Base-by-base conservation (phyloP, 371 early-diverging fungal genomes). In the Actinomortierella wolfii region DNA sequence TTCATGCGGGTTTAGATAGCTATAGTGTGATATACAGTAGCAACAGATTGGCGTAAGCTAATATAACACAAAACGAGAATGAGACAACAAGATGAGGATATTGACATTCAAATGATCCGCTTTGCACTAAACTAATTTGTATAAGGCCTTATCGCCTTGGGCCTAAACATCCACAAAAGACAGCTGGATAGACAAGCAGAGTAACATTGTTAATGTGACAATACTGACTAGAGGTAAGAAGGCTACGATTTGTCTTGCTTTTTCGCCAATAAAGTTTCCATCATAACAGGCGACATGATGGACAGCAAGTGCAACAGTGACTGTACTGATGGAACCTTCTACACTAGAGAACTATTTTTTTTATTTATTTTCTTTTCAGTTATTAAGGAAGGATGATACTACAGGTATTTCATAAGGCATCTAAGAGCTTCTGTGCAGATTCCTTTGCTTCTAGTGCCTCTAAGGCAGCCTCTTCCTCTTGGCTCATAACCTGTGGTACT, bases 381-480 rank as follows among this genome's bases (percentile, higher is more conserved):
- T 2, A 44, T n/a, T 44, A 24, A 21, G 20, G 24, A 48, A 24
- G 14, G 21, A 48, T 2, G 18, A 48, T 14, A 48, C 3, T 48
- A 46, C 13, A 2, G 14, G 5, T 14, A 13, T 21, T 26, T 45
- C 47, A 67, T 29, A 70, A 51, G 8, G 65, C 23, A 4, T 20
- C 62, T 29, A 71, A 56, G 25, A 66, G 50, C 25, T 71, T 65
- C 29, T 66, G 66, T 17, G 41, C 66, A 62, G 55, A 71, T 44
- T 71, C 73, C 44, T 59, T 65, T 13, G 73, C 73, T 34, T 71
- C 73, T 20, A 66, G 51, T 8, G 59, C 62, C 40, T 71, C 73
- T 18, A 71, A 29, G 5, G 73, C 73, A 5, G 55, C 21, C 2
- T 71, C 73, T 11, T 71, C 73, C 46, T 65, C 73, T 23, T 39